Evolutionary conservation across 2,329 filamentous ascomycete genomes (phyloP).

Genomic region (Phyllosticta capitalensis): DNA sequence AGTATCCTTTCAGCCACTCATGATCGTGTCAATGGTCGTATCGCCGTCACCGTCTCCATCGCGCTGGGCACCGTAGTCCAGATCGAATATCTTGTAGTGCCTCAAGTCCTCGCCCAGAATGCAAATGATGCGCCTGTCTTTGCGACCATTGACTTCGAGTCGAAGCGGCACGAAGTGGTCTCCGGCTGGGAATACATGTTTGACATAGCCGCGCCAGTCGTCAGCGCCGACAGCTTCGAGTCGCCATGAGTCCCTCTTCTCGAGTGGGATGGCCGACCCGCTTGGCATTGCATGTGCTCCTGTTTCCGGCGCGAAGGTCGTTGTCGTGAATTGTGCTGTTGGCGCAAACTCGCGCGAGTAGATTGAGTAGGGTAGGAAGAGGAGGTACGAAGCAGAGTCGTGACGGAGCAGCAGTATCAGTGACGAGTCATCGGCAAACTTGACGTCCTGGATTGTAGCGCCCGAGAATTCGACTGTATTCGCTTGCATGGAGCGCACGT

Average conservation of each 20-base stretch:
- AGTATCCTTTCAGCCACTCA: slow-evolving; percentile 5
- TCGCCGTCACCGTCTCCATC: slow-evolving; percentile 8
- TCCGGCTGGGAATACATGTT: slow-evolving; percentile 38
- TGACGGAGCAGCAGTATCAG: slow-evolving; percentile 50
- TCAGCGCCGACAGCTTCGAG: slow-evolving; percentile 7
- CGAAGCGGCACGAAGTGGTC: slow-evolving; percentile 39
- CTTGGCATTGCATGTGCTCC: background rate
- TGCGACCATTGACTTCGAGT: slow-evolving; percentile 47
- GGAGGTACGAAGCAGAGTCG: slow-evolving; percentile 18
- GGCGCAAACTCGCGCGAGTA: slow-evolving; percentile 6
- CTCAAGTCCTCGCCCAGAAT: slow-evolving; percentile 45
- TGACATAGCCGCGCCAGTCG: slow-evolving; percentile 20
- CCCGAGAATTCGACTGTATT: slow-evolving; percentile 42
- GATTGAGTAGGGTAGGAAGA: slow-evolving; percentile 18
- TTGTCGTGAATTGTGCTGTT: slow-evolving; percentile 3
- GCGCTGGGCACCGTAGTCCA: slow-evolving; percentile 28
- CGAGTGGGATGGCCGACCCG: background rate
- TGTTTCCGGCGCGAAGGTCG: background rate
- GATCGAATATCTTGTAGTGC: slow-evolving; percentile 47
- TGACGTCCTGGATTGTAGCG: slow-evolving; percentile 49
- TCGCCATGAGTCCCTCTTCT: background rate
- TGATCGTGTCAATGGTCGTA: slow-evolving; percentile 10
- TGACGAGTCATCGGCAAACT: slow-evolving; percentile 55
- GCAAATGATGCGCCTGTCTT: slow-evolving; percentile 43
- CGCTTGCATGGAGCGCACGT: slow-evolving; percentile 32